Base-by-base conservation (phyloP, 2,329 filamentous ascomycete species). In the Hyphodiscus sp. region DNA sequence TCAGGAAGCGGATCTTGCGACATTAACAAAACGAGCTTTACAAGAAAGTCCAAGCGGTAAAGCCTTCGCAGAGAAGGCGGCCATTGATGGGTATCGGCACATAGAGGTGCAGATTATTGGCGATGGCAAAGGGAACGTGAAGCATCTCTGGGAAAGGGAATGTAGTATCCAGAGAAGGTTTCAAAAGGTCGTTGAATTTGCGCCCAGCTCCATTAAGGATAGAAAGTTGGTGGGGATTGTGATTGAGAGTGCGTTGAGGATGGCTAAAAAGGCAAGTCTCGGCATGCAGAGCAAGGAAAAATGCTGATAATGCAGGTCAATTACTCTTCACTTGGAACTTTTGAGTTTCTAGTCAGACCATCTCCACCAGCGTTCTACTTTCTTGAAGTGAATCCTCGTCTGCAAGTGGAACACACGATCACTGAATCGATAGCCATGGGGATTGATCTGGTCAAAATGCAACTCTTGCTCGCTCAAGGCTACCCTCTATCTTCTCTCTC, bases 181-280 rank as follows among this genome's bases (percentile, higher is more conserved):
- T 54, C 76, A 80, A 53, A 80, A 80, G 54, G 70, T 79, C 2
- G 67, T 80, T 0, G 77, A 80, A 55, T 85, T 88, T 63, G 85
- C 79, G 11, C 85, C 85, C 0, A 82, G 80, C 56, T 83, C 82
- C 0, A 84, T 85, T 55, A 72, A 81, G 2, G 69, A 81, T 59
- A 69, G 81, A 0, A 68, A 51, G 18, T 50, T 61, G 13, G 61
- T 67, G 2, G 58, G 63, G 1, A 59, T 63, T 0, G 60, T 75
- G 16, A 66, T 73, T 1, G 56, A 66, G 20, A 73, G 79, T 23
- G 80, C 82, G 26, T 71, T 83, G 18, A 70, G 73, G 10, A 71
- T 82, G 18, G 77, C 78, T 0, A 73, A 76, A 62, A 56, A 76
- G 68, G 74, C 80, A 57, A 56, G 69, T 41, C 29, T 6, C 2